These are phyloP conservation scores for Fraxinus dipetala DNA, from an alignment of 305 asterid genomes.

Conservation along the genomic window DNA sequence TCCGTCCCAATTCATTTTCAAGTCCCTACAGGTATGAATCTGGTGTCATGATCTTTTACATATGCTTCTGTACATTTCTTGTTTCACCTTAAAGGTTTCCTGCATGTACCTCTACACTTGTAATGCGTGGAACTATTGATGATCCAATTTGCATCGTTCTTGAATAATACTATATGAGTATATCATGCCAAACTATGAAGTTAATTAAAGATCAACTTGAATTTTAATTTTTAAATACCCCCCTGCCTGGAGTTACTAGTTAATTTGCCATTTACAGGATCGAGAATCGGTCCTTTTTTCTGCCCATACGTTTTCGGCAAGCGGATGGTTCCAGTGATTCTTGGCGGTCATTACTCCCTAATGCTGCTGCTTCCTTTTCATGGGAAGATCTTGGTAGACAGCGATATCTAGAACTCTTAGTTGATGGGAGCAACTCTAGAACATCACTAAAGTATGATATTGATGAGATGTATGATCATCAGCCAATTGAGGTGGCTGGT, in stretches of 20 bases:
- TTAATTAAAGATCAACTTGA: slow-evolving; percentile 18
- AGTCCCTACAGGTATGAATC: slow-evolving; percentile 89
- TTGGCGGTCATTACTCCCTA: slow-evolving; percentile 79
- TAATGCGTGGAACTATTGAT: slow-evolving; percentile 8
- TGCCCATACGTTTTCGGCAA: slow-evolving; percentile 86
- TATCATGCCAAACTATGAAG: not conserved
- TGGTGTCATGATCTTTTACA: slow-evolving; percentile 17
- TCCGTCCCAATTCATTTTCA: slow-evolving; percentile 77
- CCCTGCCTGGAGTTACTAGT: slow-evolving; percentile 25
- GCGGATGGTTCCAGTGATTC: slow-evolving; percentile 67
- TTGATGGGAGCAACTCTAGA: slow-evolving; percentile 73
- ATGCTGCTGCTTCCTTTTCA: slow-evolving; percentile 77
- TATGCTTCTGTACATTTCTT: not conserved
- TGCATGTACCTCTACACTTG: not conserved
- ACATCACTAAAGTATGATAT: slow-evolving; percentile 71
- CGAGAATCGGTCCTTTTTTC: slow-evolving; percentile 79
- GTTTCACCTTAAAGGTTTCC: not conserved
- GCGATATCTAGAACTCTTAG: slow-evolving; percentile 61
- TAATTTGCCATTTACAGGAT: slow-evolving; percentile 56
- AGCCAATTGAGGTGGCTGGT: slow-evolving; percentile 63
- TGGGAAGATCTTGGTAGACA: slow-evolving; percentile 98
- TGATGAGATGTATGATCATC: slow-evolving; percentile 87
- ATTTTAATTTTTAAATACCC: slow-evolving; percentile 12
- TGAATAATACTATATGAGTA: not conserved
- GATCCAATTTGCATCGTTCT: slow-evolving; percentile 10